A percentile compares a stretch with the other conserved stretches of the same genome.
Evolutionary conservation across 2,329 filamentous ascomycete species (phyloP).

Genomic region (Helotiales sp.): DNA sequence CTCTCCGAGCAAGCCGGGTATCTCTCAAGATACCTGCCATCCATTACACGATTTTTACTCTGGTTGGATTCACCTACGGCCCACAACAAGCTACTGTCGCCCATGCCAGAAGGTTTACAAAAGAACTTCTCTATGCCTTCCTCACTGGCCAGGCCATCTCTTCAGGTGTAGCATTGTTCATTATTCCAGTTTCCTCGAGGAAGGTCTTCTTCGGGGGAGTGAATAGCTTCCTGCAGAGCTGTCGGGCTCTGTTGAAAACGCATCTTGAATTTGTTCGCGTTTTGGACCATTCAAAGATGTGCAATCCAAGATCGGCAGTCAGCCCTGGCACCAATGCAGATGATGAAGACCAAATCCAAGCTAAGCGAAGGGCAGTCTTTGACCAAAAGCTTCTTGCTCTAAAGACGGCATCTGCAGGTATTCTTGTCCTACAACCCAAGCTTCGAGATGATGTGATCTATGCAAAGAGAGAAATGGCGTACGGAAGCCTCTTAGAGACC

Average conservation of each 20-base stretch:
- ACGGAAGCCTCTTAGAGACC: slow-evolving; percentile 67
- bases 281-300: slow-evolving; percentile 61
- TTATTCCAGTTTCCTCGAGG: slow-evolving; percentile 69
- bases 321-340: slow-evolving; percentile 23
- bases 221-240: slow-evolving; percentile 57
- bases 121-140: slow-evolving; percentile 61
- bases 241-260: slow-evolving; percentile 60
- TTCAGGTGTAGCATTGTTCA: slow-evolving; percentile 63
- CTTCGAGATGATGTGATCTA: slow-evolving; percentile 69
- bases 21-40: slow-evolving; percentile 71
- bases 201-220: slow-evolving; percentile 66
- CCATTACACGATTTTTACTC: slow-evolving; percentile 69
- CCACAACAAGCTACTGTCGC: slow-evolving; percentile 60
- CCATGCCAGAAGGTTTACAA: slow-evolving; percentile 57
- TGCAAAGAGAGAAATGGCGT: slow-evolving; percentile 73
- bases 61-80: slow-evolving; percentile 64
- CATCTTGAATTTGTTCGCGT: slow-evolving; percentile 68
- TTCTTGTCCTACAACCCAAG: slow-evolving; percentile 66
- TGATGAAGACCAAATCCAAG: neutral
- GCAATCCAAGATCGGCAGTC: slow-evolving; percentile 46
- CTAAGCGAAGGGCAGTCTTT: neutral
- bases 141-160: slow-evolving; percentile 54
- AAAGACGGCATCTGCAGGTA: slow-evolving; percentile 53
- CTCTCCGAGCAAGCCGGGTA: slow-evolving; percentile 66
- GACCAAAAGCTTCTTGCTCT: slow-evolving; percentile 18